Evolutionary conservation across 345 rosid species (phyloP), one percentile per base, ranked within the genome.

Genomic region (Erodium maritimum): DNA sequence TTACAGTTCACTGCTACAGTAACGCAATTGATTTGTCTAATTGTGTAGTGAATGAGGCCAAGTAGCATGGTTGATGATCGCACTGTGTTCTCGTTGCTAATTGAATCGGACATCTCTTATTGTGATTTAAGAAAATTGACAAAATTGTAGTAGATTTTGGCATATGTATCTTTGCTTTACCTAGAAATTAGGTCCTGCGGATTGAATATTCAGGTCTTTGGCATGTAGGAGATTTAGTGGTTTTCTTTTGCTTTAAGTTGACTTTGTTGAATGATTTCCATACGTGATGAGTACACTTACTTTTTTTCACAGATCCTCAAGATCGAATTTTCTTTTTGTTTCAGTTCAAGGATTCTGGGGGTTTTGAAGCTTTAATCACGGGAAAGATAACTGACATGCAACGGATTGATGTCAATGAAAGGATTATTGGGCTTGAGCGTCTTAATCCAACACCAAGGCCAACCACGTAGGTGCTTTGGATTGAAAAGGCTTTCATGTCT

Each of bases 291-390:
- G 37, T 29, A 29, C 5, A 1, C 4, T 29, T 29, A 29, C 9
- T 5, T 29, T 29, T 6, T 29, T 29, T 29, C 37, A 29, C 37
- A 29, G 1, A 29, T 3, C 37, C 37, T 29, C 37, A 5, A 1
- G 37, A 11, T 16, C 17, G 17, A 0, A 8, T n/a, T n/a, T n/a
- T n/a, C n/a, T n/a, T n/a, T n/a, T 60, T 29, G n/a, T 20, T 72
- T 54, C 71, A 91, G 99, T 79, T 91, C 34, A 88, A 85, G 62
- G 99, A 91, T 76, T 80, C 96, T 52, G 98, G 98, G 45, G 99
- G 94, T 14, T 86, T 88, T 61, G 91, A 84, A 72, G 88, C 95
- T 48, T 67, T 91, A 22, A 82, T 86, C 17, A 76, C 82, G 1
- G 95, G 98, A 55, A 83, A 84, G 65, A 67, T 80, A 22, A 80